Evolutionary conservation across 139 green algal species (phyloP).

Genomic region (Zygnema circumcarinatum): DNA sequence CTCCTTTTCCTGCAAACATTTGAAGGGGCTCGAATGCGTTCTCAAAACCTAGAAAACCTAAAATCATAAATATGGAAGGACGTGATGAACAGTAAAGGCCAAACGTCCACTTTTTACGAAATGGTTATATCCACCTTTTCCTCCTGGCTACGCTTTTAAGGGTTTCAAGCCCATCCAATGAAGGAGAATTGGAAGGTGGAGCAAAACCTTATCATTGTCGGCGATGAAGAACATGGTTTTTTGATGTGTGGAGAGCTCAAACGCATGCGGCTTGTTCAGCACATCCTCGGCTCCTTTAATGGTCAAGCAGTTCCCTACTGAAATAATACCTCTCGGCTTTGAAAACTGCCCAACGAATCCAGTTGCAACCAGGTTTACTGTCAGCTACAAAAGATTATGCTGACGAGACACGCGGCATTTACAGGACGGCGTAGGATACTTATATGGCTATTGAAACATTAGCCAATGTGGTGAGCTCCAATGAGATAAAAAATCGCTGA

Average conservation of each 20-base stretch:
- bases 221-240: conserved; percentile 92
- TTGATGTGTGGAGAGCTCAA: conserved; percentile 91
- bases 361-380: background rate
- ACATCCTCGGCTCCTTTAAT: conserved; percentile 97
- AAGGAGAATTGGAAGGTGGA: background rate
- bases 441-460: background rate
- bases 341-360: conserved; percentile 62
- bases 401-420: too few relatives aligned
- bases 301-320: conserved; percentile 90
- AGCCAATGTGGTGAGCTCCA: too few relatives aligned
- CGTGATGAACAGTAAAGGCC: too few relatives aligned
- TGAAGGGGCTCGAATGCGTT: background rate
- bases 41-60: conserved; percentile 3
- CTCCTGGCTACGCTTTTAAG: too few relatives aligned
- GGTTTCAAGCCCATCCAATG: background rate
- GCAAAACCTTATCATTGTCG: conserved; percentile 79
- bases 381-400: conserved; percentile 6
- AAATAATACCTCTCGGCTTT: conserved; percentile 88
- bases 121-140: too few relatives aligned
- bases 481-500: too few relatives aligned
- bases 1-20: conserved; percentile 89
- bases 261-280: conserved; percentile 92
- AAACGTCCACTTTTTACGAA: too few relatives aligned
- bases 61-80: too few relatives aligned
- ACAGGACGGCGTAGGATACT: background rate